phyloP scores from a whole-genome alignment of 2,329 filamentous ascomycete genomes.

The Diaporthe caulivora region DNA sequence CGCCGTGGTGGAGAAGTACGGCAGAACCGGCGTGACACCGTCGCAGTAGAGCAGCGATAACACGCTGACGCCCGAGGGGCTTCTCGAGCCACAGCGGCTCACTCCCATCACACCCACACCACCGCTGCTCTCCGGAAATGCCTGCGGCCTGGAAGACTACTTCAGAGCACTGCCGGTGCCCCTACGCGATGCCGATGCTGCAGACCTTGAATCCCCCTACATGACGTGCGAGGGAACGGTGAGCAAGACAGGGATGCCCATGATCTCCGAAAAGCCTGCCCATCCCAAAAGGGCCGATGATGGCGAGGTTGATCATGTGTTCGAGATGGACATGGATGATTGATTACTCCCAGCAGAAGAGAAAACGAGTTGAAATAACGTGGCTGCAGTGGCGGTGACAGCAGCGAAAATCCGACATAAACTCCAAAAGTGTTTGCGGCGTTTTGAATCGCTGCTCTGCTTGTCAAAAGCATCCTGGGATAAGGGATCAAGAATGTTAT shows the following conservation, averaged over 20 bases:
- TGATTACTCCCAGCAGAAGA: neutral
- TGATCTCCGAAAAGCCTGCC: neutral
- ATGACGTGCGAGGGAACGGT: neutral
- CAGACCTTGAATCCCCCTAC: neutral
- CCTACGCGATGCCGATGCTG: neutral
- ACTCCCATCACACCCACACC: neutral
- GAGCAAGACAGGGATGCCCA: neutral
- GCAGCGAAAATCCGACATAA: conserved; percentile 9
- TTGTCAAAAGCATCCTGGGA: neutral
- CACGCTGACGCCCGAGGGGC: conserved; percentile 1
- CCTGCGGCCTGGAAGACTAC: neutral
- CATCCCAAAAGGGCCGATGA: conserved; percentile 7
- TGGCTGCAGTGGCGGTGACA: neutral
- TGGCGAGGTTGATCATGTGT: conserved; percentile 28
- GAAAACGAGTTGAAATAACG: neutral
- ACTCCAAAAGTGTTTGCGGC: conserved; percentile 33
- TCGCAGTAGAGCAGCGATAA: conserved; percentile 38
- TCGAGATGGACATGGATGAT: conserved; percentile 31
- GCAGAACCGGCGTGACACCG: conserved; percentile 42
- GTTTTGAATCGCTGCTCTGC: conserved; percentile 8
- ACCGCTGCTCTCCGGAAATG: neutral
- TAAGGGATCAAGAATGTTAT: neutral
- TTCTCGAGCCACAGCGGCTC: conserved; percentile 18
- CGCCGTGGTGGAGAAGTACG: conserved; percentile 76
- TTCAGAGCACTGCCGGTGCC: neutral